These are phyloP conservation scores for Aspergillus avenaceus DNA, from an alignment of 495 filamentous ascomycete species.

Conservation along the genomic window DNA sequence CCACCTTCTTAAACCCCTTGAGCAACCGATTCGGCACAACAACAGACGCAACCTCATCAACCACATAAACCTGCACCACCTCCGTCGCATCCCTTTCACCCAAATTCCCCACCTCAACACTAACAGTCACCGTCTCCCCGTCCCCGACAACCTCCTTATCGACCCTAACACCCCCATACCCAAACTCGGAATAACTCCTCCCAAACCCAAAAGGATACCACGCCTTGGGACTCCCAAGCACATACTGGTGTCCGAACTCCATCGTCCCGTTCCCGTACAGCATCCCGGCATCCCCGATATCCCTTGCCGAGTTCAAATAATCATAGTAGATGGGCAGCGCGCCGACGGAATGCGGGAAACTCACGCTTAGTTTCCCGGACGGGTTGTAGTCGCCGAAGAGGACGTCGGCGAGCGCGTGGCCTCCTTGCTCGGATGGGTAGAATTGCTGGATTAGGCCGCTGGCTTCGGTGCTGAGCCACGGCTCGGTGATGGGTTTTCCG, in stretches of 20 bases:
- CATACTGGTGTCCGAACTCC: slow-evolving; percentile 63
- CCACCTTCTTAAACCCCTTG: slow-evolving; percentile 67
- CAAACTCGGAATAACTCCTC: slow-evolving; percentile 60
- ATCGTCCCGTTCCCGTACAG: slow-evolving; percentile 53
- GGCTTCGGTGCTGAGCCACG: slow-evolving; percentile 64
- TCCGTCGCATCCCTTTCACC: slow-evolving; percentile 56
- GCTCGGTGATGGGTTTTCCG: slow-evolving; percentile 66
- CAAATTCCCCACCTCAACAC: slow-evolving; percentile 53
- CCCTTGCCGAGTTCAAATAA: slow-evolving; percentile 62
- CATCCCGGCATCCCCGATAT: slow-evolving; percentile 42
- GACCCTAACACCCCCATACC: slow-evolving; percentile 46
- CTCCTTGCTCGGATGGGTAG: slow-evolving; percentile 61
- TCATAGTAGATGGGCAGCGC: slow-evolving; percentile 67
- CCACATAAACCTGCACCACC: slow-evolving; percentile 66
- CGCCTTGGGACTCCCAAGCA: slow-evolving; percentile 52
- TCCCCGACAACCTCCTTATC: slow-evolving; percentile 41
- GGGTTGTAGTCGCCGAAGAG: slow-evolving; percentile 65
- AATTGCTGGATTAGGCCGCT: slow-evolving; percentile 65
- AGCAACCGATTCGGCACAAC: slow-evolving; percentile 62
- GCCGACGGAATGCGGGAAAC: slow-evolving; percentile 62
- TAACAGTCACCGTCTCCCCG: slow-evolving; percentile 42
- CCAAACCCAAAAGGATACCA: slow-evolving; percentile 68
- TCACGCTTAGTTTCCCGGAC: slow-evolving; percentile 62
- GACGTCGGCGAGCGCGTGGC: slow-evolving; percentile 62
- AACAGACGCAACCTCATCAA: slow-evolving; percentile 56